These are phyloP conservation scores for Chytriomyces confervae DNA, from an alignment of 192 early-diverging fungal species.

Conservation along the genomic window DNA sequence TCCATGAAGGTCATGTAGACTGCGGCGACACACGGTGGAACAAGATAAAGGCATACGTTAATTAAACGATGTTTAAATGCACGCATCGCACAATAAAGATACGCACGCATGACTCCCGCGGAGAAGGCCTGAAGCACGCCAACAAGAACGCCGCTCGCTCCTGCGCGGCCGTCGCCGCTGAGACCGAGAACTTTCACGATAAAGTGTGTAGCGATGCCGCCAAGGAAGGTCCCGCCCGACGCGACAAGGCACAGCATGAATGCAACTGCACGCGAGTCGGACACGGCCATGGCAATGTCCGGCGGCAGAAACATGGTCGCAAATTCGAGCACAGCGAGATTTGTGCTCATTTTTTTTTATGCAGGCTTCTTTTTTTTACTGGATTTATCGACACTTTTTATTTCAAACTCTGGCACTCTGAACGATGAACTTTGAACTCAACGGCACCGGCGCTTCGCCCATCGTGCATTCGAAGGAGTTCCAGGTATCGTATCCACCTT, in stretches of 20 bases:
- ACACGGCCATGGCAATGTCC: conserved; percentile 7
- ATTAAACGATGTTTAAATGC: too few species aligned
- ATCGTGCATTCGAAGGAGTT: conserved; percentile 13
- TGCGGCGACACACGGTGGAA: too few species aligned
- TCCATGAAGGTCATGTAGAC: conserved; percentile 64
- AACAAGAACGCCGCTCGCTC: conserved; percentile 48
- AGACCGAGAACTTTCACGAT: conserved; percentile 31
- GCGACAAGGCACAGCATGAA: conserved; percentile 55
- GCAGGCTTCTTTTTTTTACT: too few species aligned
- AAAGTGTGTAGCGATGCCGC: conserved; percentile 36
- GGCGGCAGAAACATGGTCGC: too few species aligned
- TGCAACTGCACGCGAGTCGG: conserved; percentile 43
- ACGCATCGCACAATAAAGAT: too few species aligned
- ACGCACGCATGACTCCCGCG: conserved; percentile 20
- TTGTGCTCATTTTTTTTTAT: too few species aligned
- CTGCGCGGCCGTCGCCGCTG: conserved; percentile 40
- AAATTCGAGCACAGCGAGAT: too few species aligned
- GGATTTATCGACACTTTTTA: too few species aligned
- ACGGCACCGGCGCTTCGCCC: background rate
- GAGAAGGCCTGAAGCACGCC: conserved; percentile 50
- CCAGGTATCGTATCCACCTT: conserved; percentile 1
- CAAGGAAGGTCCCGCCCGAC: conserved; percentile 53
- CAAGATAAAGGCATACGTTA: too few species aligned
- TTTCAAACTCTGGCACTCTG: too few species aligned
- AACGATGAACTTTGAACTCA: background rate